Evolutionary conservation across 1,284 basidiomycete genomes (phyloP).

Genomic region (Schizophyllum amplum): DNA sequence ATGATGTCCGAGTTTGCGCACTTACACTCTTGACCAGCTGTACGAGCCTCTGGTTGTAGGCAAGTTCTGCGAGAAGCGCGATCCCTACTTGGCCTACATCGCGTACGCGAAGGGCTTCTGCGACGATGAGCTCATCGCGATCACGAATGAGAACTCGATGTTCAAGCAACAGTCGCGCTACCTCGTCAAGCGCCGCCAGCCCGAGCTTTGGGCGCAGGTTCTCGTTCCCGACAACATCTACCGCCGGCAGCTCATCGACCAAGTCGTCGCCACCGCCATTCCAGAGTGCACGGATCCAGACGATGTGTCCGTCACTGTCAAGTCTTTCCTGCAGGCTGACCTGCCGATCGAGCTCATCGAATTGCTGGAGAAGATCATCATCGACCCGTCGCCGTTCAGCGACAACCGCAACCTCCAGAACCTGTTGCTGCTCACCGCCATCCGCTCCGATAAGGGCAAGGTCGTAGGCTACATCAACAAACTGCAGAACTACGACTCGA

Average conservation of each 20-base stretch:
- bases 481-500: slow-evolving; percentile 90
- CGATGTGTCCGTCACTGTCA: slow-evolving; percentile 98
- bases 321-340: slow-evolving; percentile 96
- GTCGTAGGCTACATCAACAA: slow-evolving; percentile 99
- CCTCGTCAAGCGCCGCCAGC: slow-evolving; percentile 92
- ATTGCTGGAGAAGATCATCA: slow-evolving; percentile 96
- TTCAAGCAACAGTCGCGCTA: slow-evolving; percentile 99
- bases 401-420: slow-evolving; percentile 97
- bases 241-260: slow-evolving; percentile 92
- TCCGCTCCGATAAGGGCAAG: slow-evolving; percentile 97
- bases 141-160: slow-evolving; percentile 99
- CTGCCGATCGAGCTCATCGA: slow-evolving; percentile 97
- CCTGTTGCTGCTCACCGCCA: slow-evolving; percentile 90
- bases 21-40: slow-evolving; percentile 37
- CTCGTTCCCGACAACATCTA: slow-evolving; percentile 87
- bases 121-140: slow-evolving; percentile 94
- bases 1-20: slow-evolving; percentile 1
- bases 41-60: slow-evolving; percentile 97
- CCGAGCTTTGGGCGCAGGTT: slow-evolving; percentile 96
- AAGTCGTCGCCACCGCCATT: slow-evolving; percentile 90
- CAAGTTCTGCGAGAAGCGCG: slow-evolving; percentile 98
- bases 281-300: slow-evolving; percentile 98
- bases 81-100: slow-evolving; percentile 98
- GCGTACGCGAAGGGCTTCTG: slow-evolving; percentile 99
- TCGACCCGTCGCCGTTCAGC: slow-evolving; percentile 95